Percentiles rank a stretch among this genome's conserved stretches.
These are phyloP conservation scores for Saprolegnia parasitica DNA, from an alignment of 352 stramenopile genomes.

Conservation along the genomic window DNA sequence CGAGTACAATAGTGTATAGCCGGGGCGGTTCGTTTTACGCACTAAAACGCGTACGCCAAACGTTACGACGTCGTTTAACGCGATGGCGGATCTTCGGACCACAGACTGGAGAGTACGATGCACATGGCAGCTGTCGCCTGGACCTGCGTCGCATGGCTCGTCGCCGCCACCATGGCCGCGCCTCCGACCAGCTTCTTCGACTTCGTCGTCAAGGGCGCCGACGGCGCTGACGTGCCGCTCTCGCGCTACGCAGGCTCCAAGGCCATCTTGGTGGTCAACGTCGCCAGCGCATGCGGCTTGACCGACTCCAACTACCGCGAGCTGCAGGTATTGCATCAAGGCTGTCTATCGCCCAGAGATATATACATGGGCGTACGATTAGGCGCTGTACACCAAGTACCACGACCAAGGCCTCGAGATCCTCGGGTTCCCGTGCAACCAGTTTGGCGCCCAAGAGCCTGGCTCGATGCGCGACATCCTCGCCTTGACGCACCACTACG, in stretches of 20 bases:
- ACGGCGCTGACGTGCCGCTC: constrained; percentile 13
- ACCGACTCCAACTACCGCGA: constrained; percentile 79
- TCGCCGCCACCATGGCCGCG: not conserved
- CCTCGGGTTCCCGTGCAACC: constrained; percentile 94
- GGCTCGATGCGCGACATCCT: constrained; percentile 61
- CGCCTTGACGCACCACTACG: constrained; percentile 67
- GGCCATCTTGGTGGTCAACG: constrained; percentile 77
- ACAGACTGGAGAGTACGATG: too few species aligned
- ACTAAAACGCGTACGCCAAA: too few species aligned
- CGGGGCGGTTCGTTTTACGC: too few species aligned
- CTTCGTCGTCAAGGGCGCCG: constrained; percentile 13
- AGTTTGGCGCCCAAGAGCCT: constrained; percentile 92
- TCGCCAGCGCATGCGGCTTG: constrained; percentile 75
- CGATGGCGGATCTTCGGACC: too few species aligned
- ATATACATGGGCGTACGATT: not conserved
- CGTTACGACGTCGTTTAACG: too few species aligned
- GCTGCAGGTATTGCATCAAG: constrained; percentile 64
- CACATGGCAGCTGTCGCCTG: too few species aligned
- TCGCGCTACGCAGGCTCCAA: constrained; percentile 34
- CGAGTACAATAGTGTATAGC: too few species aligned
- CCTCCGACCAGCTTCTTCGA: constrained; percentile 1
- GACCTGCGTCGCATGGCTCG: not conserved
- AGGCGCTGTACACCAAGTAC: constrained; percentile 76
- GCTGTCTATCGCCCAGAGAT: constrained; percentile 4
- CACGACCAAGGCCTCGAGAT: constrained; percentile 73